Percentiles rank a stretch among this genome's conserved stretches.
Evolutionary conservation across 306 rosid genomes (phyloP).

Genomic region (Lathyrus tuberosus): DNA sequence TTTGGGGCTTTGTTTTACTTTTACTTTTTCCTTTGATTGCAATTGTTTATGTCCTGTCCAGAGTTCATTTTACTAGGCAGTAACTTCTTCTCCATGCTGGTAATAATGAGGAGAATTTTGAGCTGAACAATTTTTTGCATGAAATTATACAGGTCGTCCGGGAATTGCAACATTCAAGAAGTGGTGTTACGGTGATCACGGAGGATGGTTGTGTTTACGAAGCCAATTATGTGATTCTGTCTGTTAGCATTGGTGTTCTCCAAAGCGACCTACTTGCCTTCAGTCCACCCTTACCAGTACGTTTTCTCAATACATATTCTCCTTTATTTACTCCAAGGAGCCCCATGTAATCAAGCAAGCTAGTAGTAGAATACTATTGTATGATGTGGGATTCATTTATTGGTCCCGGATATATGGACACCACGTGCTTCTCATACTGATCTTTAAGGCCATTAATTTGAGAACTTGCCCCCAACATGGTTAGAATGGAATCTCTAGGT

Average conservation of each 20-base stretch:
- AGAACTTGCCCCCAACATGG: constrained; percentile 35
- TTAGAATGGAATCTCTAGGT: constrained; percentile 48
- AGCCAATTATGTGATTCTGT: constrained; percentile 80
- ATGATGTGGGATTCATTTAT: constrained; percentile 37
- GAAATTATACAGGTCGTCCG: constrained; percentile 83
- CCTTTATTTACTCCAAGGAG: background rate
- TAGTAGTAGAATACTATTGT: constrained; percentile 14
- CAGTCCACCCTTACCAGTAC: constrained; percentile 86
- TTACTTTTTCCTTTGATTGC: constrained; percentile 11
- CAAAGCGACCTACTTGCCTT: constrained; percentile 87
- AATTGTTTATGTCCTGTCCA: constrained; percentile 12
- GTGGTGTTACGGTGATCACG: constrained; percentile 77
- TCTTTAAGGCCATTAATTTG: constrained; percentile 17
- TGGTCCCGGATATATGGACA: constrained; percentile 21
- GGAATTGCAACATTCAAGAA: constrained; percentile 84
- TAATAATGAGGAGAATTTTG: background rate
- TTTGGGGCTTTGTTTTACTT: constrained; percentile 33
- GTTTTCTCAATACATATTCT: constrained; percentile 40
- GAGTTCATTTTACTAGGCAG: constrained; percentile 20
- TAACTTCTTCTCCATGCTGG: background rate
- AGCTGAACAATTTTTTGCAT: constrained; percentile 32
- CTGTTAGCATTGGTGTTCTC: constrained; percentile 96
- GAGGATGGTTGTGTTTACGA: constrained; percentile 86
- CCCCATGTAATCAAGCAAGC: constrained; percentile 27
- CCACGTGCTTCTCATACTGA: constrained; percentile 31